Evolutionary conservation across 2,329 filamentous ascomycete species (phyloP), one percentile per base, ranked within the genome.

Genomic region (Nigrospora oryzae): DNA sequence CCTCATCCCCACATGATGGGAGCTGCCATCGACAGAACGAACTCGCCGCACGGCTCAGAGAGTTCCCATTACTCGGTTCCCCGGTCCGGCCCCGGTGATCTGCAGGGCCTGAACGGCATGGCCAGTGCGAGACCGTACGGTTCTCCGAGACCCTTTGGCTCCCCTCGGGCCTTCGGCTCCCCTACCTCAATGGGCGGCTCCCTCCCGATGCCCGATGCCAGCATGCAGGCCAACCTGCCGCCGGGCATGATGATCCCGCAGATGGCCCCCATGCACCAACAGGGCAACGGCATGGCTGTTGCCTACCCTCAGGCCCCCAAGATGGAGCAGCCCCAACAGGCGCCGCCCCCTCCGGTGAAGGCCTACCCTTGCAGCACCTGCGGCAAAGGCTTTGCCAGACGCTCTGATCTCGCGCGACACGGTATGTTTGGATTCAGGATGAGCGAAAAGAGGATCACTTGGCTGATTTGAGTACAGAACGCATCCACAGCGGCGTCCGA

Each of bases 341-440:
- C 57, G 6, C 61, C 57, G 16, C 30, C 50, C 14, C 55, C 63
- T 15, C 66, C 71, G 1, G 57, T 64, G 11, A 79, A 96, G 67
- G 83, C 87, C 1, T 96, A 93, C 60, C 84, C 89, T 17, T 98
- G 93, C 68, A 86, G 82, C 51, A 91, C 86, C 4, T 98, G 93
- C 63, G 78, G 77, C 46, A 97, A 97, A 67, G 86, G 85, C 19
- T 98, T 98, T 63, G 93, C 93, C 43, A 76, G 93, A 58, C 79
- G 93, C 53, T 97, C 91, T 66, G 93, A 98, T 68, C 79, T 97
- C 42, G 89, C 90, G 51, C 81, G 93, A 57, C 93, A 98, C 68
- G 91, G 91, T 96, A 79, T 64, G 84, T 33, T 17, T 28, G 23
- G 23, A 28, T 7, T 28, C 8, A 7, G 23, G 23, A 28, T 10